Conservation (phyloP, 257 asterid species). For the Anisodus tanguticus region DNA sequence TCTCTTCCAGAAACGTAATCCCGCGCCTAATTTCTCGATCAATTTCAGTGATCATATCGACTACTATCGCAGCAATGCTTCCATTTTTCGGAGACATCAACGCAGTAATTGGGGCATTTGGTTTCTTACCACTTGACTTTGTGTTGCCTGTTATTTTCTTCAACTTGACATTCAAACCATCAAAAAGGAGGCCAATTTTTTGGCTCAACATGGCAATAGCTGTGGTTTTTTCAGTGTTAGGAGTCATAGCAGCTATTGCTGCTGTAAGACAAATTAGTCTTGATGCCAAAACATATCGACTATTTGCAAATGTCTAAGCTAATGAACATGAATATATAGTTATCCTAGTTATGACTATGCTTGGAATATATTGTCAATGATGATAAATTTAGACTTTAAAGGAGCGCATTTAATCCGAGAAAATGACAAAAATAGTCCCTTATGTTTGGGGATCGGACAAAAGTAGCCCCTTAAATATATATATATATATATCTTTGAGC, state of each 20-base stretch:
- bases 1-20: conserved; percentile 64
- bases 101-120: conserved; percentile 82
- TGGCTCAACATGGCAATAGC: conserved; percentile 71
- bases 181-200: conserved; percentile 51
- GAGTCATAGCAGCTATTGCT: conserved; percentile 72
- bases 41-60: conserved; percentile 60
- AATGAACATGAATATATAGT: too few relatives aligned
- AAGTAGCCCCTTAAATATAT: too few relatives aligned
- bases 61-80: conserved; percentile 85
- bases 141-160: conserved; percentile 82
- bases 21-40: conserved; percentile 75
- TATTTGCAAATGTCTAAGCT: conserved; percentile 69
- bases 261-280: conserved; percentile 85
- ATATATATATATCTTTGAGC: too few relatives aligned
- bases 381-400: too few relatives aligned
- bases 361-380: too few relatives aligned
- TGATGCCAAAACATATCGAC: conserved; percentile 69
- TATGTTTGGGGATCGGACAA: too few relatives aligned
- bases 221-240: conserved; percentile 59
- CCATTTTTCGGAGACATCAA: conserved; percentile 90
- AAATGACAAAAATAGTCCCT: too few relatives aligned
- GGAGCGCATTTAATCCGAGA: too few relatives aligned
- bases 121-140: conserved; percentile 89
- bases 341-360: too few relatives aligned
- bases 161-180: conserved; percentile 80